Conservation (phyloP, 495 filamentous ascomycete genomes). For the Neurospora sp. region DNA sequence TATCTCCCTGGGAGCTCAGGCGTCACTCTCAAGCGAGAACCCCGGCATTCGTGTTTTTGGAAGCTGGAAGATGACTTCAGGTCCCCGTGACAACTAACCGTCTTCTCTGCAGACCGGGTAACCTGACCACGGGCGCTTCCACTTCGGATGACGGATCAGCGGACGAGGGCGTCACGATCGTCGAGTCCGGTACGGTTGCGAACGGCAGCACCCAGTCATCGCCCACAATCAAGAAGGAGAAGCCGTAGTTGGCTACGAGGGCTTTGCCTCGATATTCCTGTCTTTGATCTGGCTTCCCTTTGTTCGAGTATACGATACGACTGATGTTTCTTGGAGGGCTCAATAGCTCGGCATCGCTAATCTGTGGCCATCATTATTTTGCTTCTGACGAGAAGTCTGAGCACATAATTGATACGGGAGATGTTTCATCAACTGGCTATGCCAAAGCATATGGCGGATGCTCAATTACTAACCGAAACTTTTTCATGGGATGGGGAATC, state of each 20-base stretch:
- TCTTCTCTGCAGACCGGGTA: constrained; percentile 16
- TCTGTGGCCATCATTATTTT: constrained; percentile 20
- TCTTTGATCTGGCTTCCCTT: constrained; percentile 2
- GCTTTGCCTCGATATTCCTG: constrained; percentile 2
- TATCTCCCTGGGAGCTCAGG: not conserved
- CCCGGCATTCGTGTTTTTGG: not conserved
- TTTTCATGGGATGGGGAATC: constrained; percentile 12
- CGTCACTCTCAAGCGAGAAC: not conserved
- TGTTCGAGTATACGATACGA: constrained; percentile 7
- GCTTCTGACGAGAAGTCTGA: constrained; percentile 7
- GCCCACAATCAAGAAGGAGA: constrained; percentile 38
- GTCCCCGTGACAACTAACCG: constrained; percentile 17
- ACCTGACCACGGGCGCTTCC: constrained; percentile 13
- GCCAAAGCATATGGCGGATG: not conserved
- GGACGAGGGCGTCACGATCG: constrained; percentile 39
- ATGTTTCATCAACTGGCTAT: constrained; percentile 3
- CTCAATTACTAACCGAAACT: not conserved
- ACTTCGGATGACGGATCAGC: constrained; percentile 33
- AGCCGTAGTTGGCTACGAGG: constrained; percentile 10
- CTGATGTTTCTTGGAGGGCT: constrained; percentile 14
- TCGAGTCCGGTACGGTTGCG: constrained; percentile 38
- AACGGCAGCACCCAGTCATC: constrained; percentile 41
- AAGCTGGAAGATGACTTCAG: constrained; percentile 2
- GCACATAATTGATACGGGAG: constrained; percentile 18
- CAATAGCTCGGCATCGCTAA: constrained; percentile 14